These are phyloP conservation scores for Alternaria ethzedia DNA, from an alignment of 2,329 filamentous ascomycete genomes.

Conservation along the genomic window DNA sequence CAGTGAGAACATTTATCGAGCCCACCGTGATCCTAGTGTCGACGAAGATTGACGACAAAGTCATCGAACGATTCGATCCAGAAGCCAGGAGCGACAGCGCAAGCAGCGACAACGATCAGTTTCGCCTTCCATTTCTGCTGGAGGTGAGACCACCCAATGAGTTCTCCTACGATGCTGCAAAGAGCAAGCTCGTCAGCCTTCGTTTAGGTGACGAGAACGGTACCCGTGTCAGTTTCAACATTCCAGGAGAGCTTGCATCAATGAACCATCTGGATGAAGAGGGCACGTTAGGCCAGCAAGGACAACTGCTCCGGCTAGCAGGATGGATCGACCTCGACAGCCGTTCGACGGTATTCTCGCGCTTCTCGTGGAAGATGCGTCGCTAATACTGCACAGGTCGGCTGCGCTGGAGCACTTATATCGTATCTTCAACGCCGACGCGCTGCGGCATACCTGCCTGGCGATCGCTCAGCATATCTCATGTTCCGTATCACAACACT, in stretches of 20 bases:
- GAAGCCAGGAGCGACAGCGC: slow-evolving; percentile 46
- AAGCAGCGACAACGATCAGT: slow-evolving; percentile 51
- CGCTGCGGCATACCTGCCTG: slow-evolving; percentile 67
- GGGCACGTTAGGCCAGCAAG: slow-evolving; percentile 63
- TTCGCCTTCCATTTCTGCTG: slow-evolving; percentile 65
- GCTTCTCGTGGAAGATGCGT: not conserved
- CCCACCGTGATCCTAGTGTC: slow-evolving; percentile 67
- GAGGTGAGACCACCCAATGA: slow-evolving; percentile 74
- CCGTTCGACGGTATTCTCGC: slow-evolving; percentile 63
- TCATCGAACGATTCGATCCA: slow-evolving; percentile 54
- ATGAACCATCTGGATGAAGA: slow-evolving; percentile 50
- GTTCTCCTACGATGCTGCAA: slow-evolving; percentile 72
- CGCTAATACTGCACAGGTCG: slow-evolving; percentile 59
- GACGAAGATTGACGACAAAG: slow-evolving; percentile 60
- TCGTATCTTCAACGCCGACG: slow-evolving; percentile 74
- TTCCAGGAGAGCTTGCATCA: slow-evolving; percentile 61
- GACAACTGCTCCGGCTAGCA: slow-evolving; percentile 71
- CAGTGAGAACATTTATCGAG: slow-evolving; percentile 67
- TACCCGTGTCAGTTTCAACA: slow-evolving; percentile 63
- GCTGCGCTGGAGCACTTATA: slow-evolving; percentile 88
- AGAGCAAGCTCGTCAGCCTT: slow-evolving; percentile 68
- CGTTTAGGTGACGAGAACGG: slow-evolving; percentile 58
- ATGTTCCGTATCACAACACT: slow-evolving; percentile 68
- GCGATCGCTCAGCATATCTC: slow-evolving; percentile 60
- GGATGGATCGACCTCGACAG: slow-evolving; percentile 78